Evolutionary conservation across 352 stramenopile species (phyloP).

Genomic region (Sclerospora graminicola): DNA sequence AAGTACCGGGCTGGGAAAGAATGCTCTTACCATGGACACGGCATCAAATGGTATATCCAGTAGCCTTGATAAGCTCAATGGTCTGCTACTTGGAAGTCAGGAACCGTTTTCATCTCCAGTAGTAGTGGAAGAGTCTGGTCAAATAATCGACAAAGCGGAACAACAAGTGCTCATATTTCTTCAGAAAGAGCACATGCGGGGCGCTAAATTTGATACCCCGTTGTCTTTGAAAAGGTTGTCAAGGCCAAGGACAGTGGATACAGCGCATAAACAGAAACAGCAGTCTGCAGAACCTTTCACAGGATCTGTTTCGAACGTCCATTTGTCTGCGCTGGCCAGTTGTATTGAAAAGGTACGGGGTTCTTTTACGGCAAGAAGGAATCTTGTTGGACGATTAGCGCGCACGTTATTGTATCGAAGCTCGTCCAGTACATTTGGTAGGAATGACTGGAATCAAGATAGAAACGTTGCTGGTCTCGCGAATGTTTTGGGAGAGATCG

Average conservation of each 20-base stretch:
- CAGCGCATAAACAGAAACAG: slow-evolving; percentile 37
- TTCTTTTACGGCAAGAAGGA: slow-evolving; percentile 54
- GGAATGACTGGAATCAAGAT: background rate
- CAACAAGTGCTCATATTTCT: background rate
- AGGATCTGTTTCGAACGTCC: too few species aligned
- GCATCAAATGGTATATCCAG: slow-evolving; percentile 42
- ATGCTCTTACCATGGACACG: slow-evolving; percentile 50
- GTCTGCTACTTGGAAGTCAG: slow-evolving; percentile 29
- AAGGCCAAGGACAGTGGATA: too few species aligned
- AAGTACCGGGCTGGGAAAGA: slow-evolving; percentile 56
- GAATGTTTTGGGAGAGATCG: slow-evolving; percentile 55
- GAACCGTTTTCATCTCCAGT: slow-evolving; percentile 18
- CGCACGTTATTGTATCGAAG: slow-evolving; percentile 48
- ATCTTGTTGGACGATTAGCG: too few species aligned
- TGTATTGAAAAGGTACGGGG: slow-evolving; percentile 24
- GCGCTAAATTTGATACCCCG: too few species aligned
- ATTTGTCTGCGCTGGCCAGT: too few species aligned
- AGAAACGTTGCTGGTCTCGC: slow-evolving; percentile 28
- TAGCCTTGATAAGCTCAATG: slow-evolving; percentile 67
- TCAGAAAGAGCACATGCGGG: too few species aligned
- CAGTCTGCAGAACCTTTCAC: slow-evolving; percentile 44
- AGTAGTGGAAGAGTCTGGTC: slow-evolving; percentile 7
- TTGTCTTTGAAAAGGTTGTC: too few species aligned
- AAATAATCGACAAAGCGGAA: too few species aligned
- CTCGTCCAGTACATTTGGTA: slow-evolving; percentile 13